These are phyloP conservation scores for Zelopaecilomyces penicillatus DNA, from an alignment of 2,329 filamentous ascomycete genomes.

Conservation along the genomic window DNA sequence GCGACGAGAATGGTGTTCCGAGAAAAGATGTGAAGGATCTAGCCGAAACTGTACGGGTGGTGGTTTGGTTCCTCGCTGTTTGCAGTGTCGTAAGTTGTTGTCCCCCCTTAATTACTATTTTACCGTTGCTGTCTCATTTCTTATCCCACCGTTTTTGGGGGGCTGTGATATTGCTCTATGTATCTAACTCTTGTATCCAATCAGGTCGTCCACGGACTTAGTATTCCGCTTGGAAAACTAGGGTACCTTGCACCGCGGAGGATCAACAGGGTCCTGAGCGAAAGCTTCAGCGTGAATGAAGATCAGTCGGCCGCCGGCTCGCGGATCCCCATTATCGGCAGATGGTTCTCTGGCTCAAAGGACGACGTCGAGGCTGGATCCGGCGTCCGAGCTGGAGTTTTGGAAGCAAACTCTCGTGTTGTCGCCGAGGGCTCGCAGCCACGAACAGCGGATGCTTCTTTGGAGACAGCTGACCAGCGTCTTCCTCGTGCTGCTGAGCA, in stretches of 20 bases:
- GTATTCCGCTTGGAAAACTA: constrained; percentile 67
- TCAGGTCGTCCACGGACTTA: constrained; percentile 67
- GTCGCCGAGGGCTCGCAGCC: too few species aligned
- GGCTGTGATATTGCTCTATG: not conserved
- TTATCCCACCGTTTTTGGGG: not conserved
- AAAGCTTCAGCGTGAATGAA: constrained; percentile 12
- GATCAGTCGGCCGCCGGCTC: constrained; percentile 1
- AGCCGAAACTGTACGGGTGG: constrained; percentile 56
- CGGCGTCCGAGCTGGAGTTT: not conserved
- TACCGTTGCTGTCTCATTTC: not conserved
- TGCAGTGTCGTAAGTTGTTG: constrained; percentile 64
- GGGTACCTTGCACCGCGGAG: constrained; percentile 55
- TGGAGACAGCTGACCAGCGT: too few species aligned
- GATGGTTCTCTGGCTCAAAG: constrained; percentile 58
- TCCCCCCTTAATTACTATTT: too few species aligned
- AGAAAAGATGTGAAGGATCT: constrained; percentile 59
- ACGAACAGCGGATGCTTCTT: too few species aligned
- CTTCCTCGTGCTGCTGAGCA: too few species aligned
- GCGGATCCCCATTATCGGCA: constrained; percentile 1
- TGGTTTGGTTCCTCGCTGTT: constrained; percentile 80
- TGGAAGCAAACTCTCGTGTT: not conserved
- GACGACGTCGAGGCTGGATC: not conserved
- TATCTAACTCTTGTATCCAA: constrained; percentile 25
- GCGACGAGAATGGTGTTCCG: constrained; percentile 46
- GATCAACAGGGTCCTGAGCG: constrained; percentile 30